phyloP scores from a whole-genome alignment of 1,284 basidiomycete species.

The Microbotryum intermedium region DNA sequence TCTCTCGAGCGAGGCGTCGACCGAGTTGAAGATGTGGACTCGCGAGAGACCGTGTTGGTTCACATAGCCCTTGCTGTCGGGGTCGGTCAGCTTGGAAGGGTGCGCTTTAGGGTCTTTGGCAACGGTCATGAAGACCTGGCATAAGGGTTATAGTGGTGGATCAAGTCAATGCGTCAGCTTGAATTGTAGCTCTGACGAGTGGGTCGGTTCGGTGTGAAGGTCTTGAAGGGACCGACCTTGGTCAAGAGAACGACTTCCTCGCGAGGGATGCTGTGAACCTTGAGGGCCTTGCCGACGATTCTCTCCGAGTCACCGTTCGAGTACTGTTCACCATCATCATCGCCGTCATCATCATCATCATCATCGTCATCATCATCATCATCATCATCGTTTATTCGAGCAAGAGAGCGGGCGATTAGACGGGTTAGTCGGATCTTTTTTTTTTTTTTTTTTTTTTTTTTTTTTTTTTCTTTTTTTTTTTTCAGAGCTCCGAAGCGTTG shows the following conservation, averaged over 20 bases:
- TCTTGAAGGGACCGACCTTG: conserved; percentile 43
- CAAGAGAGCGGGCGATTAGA: too few species aligned
- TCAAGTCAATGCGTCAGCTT: too few species aligned
- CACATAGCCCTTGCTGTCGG: conserved; percentile 27
- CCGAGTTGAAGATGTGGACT: conserved; percentile 34
- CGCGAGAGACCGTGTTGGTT: conserved; percentile 34
- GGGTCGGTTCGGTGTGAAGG: too few species aligned
- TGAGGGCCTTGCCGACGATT: conserved; percentile 70
- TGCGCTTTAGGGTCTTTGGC: conserved; percentile 11
- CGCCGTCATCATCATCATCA: too few species aligned
- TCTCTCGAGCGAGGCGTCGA: conserved; percentile 28
- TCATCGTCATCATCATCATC: conserved; percentile 44
- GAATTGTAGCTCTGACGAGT: background rate
- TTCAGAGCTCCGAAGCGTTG: conserved; percentile 33
- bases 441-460: conserved; percentile 43
- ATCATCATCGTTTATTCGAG: conserved; percentile 38
- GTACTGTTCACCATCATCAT: conserved; percentile 47
- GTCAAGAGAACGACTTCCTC: conserved; percentile 69
- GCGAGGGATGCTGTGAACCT: conserved; percentile 58
- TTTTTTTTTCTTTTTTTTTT: conserved; percentile 48
- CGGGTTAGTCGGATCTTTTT: conserved; percentile 40
- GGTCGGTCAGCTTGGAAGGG: conserved; percentile 14
- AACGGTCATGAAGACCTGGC: conserved; percentile 10
- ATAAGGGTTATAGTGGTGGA: background rate
- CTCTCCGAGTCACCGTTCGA: conserved; percentile 63